Evolutionary conservation across 2,329 filamentous ascomycete species (phyloP), one percentile per base, ranked within the genome.

Genomic region (Cladobotryum protrusum): DNA sequence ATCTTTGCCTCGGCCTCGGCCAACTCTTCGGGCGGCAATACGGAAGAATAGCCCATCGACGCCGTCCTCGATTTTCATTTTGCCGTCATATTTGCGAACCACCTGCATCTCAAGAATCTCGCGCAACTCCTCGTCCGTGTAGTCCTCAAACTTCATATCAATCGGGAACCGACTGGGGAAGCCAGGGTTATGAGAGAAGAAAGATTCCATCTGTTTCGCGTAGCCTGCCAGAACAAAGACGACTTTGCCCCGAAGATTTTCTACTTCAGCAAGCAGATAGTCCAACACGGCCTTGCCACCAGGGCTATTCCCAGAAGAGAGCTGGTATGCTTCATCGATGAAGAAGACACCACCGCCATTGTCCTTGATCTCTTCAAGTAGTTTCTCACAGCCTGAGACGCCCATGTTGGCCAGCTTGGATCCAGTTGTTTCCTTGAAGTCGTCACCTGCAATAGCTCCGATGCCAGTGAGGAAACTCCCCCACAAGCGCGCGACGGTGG

Each of bases 271-370:
- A 0, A 92, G 75, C 0, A 92, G 69, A 52, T 77, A 87, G 54
- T 92, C 86, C 0, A 92, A 69, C 0, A 89, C 84, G 0, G 76
- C 74, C 0, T 67, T 70, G 0, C 86, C 86, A 0, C 78, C 78
- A 2, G 62, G 58, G 18, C 69, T 85, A 49, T 79, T 78, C 0
- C 77, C 77, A 1, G 78, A 79, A 0, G 80, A 75, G 0, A 92
- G 71, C 55, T 91, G 86, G 58, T 92, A 90, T 0, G 87, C 86
- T 62, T 92, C 87, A 52, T 92, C 87, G 18, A 92, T 84, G 59
- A 92, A 91, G 1, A 89, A 59, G 0, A 83, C 83, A 0, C 87
- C 87, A 0, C 86, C 87, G 0, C 79, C 82, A 1, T 65, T 56
- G 24, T 81, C 70, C 4, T 81, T 60, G 35, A 91, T 72, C 0